Conservation (phyloP, 352 stramenopile genomes). For the Hyaloperonospora brassicae region DNA sequence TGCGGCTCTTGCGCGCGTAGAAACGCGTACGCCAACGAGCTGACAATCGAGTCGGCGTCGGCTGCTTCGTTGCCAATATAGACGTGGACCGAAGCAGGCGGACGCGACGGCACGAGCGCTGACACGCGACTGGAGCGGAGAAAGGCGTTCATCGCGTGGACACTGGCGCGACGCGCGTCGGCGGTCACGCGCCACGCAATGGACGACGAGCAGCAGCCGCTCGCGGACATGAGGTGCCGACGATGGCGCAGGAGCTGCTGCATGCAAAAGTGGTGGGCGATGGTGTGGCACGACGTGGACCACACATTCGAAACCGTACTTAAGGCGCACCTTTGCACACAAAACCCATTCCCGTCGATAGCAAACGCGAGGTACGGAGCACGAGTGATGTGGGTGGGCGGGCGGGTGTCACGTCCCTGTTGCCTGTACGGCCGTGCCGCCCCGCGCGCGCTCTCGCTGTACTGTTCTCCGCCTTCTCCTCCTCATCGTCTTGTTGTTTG, state of each 20-base stretch:
- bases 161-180: slow-evolving; percentile 10
- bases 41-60: slow-evolving; percentile 80
- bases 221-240: slow-evolving; percentile 9
- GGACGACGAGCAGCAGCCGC: neutral
- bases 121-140: slow-evolving; percentile 10
- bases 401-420: no score
- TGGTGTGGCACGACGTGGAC: neutral
- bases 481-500: neutral
- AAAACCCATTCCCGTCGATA: no score
- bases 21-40: slow-evolving; percentile 60
- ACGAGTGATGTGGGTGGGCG: no score
- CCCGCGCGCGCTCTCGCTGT: no score
- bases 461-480: no score
- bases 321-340: no score
- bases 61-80: slow-evolving; percentile 75
- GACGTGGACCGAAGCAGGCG: slow-evolving; percentile 33
- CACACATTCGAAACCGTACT: neutral
- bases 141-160: slow-evolving; percentile 19
- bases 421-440: no score
- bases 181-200: slow-evolving; percentile 10
- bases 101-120: slow-evolving; percentile 1
- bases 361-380: no score
- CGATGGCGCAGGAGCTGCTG: slow-evolving; percentile 1
- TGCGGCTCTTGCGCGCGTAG: slow-evolving; percentile 9
- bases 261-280: slow-evolving; percentile 6